Conservation (phyloP, 2,329 filamentous ascomycete genomes). For the Fusarium penzigii region DNA sequence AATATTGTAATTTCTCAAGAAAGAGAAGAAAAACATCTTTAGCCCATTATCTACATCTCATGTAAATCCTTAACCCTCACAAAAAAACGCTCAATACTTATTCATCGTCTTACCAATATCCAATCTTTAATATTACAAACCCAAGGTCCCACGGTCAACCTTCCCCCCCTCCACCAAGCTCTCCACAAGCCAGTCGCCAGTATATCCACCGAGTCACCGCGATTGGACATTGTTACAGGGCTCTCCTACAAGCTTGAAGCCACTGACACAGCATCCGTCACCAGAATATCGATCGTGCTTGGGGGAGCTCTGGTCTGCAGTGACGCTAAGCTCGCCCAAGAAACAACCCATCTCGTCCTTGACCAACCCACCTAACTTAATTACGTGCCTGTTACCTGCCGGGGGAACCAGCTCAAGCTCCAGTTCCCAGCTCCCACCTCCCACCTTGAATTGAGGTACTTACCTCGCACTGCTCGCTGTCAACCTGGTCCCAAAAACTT, state of each 20-base stretch:
- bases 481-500: slow-evolving; percentile 24
- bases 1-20: not conserved
- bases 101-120: too few relatives aligned
- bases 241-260: slow-evolving; percentile 14
- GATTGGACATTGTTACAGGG: slow-evolving; percentile 20
- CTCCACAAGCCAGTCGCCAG: slow-evolving; percentile 18
- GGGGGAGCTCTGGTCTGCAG: not conserved
- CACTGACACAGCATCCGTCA: slow-evolving; percentile 32
- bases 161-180: too few relatives aligned
- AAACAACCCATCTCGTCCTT: not conserved
- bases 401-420: slow-evolving; percentile 21
- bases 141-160: too few relatives aligned
- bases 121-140: too few relatives aligned
- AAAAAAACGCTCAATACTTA: too few relatives aligned
- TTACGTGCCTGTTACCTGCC: not conserved
- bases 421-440: slow-evolving; percentile 1
- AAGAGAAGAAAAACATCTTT: not conserved
- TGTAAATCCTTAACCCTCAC: not conserved
- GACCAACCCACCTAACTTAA: slow-evolving; percentile 10
- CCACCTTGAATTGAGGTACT: not conserved
- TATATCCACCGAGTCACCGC: slow-evolving; percentile 13
- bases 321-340: not conserved
- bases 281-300: slow-evolving; percentile 40
- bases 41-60: not conserved
- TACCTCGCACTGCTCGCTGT: not conserved